These are phyloP conservation scores for Ogataea neopini DNA, from an alignment of 805 yeast genomes.

Conservation along the genomic window DNA sequence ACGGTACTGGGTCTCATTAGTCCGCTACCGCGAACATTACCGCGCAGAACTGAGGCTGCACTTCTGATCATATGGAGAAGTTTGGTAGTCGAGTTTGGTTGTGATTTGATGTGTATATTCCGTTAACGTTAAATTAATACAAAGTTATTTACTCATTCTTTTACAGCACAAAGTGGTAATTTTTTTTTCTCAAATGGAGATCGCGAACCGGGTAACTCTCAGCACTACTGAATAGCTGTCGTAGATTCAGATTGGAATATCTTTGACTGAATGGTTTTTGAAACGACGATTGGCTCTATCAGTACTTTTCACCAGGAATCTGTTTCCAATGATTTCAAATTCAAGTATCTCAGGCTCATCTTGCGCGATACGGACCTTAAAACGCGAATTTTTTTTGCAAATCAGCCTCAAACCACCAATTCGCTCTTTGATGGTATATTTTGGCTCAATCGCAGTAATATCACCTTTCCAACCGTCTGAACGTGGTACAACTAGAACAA, in stretches of 20 bases:
- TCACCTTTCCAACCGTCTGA: slow-evolving; percentile 38
- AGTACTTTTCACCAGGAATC: slow-evolving; percentile 71
- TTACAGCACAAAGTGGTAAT: not conserved
- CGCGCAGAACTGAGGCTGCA: not conserved
- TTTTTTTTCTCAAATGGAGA: not conserved
- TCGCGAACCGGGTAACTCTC: not conserved
- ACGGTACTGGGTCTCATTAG: slow-evolving; percentile 1
- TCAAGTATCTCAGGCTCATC: slow-evolving; percentile 43
- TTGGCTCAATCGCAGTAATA: slow-evolving; percentile 17
- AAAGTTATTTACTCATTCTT: slow-evolving; percentile 2
- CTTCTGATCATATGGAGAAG: not conserved
- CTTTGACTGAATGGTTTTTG: slow-evolving; percentile 67
- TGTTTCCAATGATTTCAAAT: slow-evolving; percentile 74
- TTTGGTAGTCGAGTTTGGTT: too few relatives aligned
- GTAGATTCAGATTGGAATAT: slow-evolving; percentile 17
- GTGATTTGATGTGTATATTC: too few relatives aligned
- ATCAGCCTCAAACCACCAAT: slow-evolving; percentile 68
- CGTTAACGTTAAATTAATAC: too few relatives aligned
- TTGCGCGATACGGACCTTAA: slow-evolving; percentile 49
- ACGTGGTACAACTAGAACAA: slow-evolving; percentile 58
- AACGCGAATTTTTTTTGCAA: slow-evolving; percentile 67
- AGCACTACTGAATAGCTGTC: not conserved
- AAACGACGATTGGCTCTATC: slow-evolving; percentile 86
- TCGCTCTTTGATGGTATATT: slow-evolving; percentile 28
- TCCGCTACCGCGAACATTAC: slow-evolving; percentile 2